A percentile compares a stretch with the other conserved stretches of the same genome.
Evolutionary conservation across 2,329 filamentous ascomycete species (phyloP).

Genomic region (Orbilia oligospora): DNA sequence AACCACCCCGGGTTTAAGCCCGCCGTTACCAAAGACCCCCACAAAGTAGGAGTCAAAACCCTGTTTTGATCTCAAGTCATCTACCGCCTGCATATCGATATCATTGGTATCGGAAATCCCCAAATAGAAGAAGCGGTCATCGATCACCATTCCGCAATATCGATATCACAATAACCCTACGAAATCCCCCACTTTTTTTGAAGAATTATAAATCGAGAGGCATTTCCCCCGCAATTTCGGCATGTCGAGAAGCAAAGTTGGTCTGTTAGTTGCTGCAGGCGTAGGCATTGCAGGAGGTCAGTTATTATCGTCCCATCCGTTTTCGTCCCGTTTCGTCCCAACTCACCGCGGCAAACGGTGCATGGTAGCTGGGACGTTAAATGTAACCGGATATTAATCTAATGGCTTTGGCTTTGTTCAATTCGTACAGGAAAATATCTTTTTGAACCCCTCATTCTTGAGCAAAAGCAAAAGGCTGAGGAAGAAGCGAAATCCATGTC

Average conservation of each 20-base stretch:
- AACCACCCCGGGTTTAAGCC: conserved; percentile 43
- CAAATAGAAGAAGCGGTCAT: conserved; percentile 29
- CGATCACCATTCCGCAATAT: conserved; percentile 16
- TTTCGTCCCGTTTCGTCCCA: conserved; percentile 52
- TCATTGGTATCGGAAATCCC: conserved; percentile 22
- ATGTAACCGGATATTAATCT: background rate
- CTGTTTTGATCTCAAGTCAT: conserved; percentile 44
- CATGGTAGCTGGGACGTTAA: background rate
- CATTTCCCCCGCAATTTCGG: conserved; percentile 32
- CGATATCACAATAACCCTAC: conserved; percentile 19
- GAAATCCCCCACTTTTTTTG: conserved; percentile 11
- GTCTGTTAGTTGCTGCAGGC: conserved; percentile 47
- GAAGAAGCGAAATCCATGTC: conserved; percentile 29
- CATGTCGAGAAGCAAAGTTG: conserved; percentile 44
- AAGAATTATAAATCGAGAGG: conserved; percentile 32
- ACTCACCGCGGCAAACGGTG: conserved; percentile 30
- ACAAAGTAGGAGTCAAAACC: conserved; percentile 45
- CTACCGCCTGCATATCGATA: conserved; percentile 41
- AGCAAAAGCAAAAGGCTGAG: conserved; percentile 26
- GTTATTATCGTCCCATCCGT: conserved; percentile 33
- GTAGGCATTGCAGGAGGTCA: conserved; percentile 58
- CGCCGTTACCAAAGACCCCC: conserved; percentile 37
- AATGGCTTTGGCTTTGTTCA: background rate
- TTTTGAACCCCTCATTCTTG: conserved; percentile 48
- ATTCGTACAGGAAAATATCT: conserved; percentile 50